Conservation (phyloP, 805 yeast genomes). For the Metschnikowia rubicola region DNA sequence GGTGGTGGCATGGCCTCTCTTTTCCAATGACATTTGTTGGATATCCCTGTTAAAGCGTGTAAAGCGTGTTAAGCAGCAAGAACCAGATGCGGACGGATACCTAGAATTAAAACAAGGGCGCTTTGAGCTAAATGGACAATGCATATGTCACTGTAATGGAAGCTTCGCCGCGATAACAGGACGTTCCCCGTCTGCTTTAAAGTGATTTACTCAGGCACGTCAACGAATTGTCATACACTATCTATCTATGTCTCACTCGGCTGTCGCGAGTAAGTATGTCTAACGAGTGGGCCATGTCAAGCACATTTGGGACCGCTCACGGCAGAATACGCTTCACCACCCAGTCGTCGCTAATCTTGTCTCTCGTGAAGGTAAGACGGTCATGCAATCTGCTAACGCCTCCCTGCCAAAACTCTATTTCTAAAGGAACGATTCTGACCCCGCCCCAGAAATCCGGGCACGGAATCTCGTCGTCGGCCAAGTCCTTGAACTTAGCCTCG, state of each 20-base stretch:
- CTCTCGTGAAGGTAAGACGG: conserved; percentile 69
- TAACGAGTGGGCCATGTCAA: too few relatives aligned
- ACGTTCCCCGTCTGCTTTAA: too few relatives aligned
- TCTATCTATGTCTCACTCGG: not conserved
- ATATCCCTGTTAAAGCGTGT: too few relatives aligned
- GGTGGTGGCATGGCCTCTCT: too few relatives aligned
- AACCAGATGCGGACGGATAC: too few relatives aligned
- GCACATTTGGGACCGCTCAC: conserved; percentile 14
- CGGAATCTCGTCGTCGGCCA: conserved; percentile 61
- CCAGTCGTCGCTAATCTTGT: conserved; percentile 50
- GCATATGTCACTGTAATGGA: not conserved
- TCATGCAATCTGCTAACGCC: conserved; percentile 87
- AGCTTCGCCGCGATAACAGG: not conserved
- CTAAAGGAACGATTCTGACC: conserved; percentile 77
- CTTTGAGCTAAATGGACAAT: not conserved
- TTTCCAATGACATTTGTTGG: too few relatives aligned
- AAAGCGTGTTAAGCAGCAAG: too few relatives aligned
- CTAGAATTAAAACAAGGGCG: too few relatives aligned
- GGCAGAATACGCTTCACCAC: conserved; percentile 70
- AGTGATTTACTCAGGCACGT: too few relatives aligned
- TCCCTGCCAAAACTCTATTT: conserved; percentile 98
- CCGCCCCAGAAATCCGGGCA: conserved; percentile 98
- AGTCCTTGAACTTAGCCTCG: conserved; percentile 56
- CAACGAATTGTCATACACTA: not conserved
- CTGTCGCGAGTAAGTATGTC: too few relatives aligned